phyloP scores from a whole-genome alignment of 441 rosid genomes.

The Adansonia grandidieri region DNA sequence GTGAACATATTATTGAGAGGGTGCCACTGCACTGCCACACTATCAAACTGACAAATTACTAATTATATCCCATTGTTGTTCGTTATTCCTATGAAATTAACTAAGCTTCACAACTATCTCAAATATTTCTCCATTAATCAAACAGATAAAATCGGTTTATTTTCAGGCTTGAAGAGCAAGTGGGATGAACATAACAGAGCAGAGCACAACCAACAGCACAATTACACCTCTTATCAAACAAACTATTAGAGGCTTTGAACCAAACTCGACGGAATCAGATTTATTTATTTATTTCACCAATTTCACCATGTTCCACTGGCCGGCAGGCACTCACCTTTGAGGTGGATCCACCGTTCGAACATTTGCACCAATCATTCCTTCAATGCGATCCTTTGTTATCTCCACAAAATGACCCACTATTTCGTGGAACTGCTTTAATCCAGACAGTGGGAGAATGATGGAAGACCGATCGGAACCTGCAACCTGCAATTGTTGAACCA shows the following conservation, averaged over 20 bases:
- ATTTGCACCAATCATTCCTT: conserved; percentile 84
- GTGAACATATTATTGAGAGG: background rate
- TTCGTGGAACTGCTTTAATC: conserved; percentile 90
- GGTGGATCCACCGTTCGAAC: conserved; percentile 90
- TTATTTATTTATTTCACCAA: conserved; percentile 26
- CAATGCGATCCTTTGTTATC: conserved; percentile 84
- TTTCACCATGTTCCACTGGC: conserved; percentile 25
- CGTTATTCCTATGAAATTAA: conserved; percentile 50
- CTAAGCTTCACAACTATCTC: conserved; percentile 35
- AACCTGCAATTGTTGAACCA: conserved; percentile 54
- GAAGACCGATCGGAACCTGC: conserved; percentile 98
- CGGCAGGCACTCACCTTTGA: conserved; percentile 59
- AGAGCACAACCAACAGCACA: conserved; percentile 23
- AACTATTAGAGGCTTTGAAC: conserved; percentile 35
- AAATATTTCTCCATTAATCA: conserved; percentile 44
- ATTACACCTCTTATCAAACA: conserved; percentile 49
- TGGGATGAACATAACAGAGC: too few species aligned
- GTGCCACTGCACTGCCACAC: background rate
- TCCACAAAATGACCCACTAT: conserved; percentile 93
- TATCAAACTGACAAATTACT: conserved; percentile 42
- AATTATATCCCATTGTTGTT: conserved; percentile 34
- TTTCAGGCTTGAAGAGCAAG: conserved; percentile 43
- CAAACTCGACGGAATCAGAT: conserved; percentile 36
- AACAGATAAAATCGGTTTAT: conserved; percentile 56
- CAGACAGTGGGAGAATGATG: conserved; percentile 90